phyloP scores from a whole-genome alignment of 495 filamentous ascomycete genomes.

The Aspergillus bertholletiae region DNA sequence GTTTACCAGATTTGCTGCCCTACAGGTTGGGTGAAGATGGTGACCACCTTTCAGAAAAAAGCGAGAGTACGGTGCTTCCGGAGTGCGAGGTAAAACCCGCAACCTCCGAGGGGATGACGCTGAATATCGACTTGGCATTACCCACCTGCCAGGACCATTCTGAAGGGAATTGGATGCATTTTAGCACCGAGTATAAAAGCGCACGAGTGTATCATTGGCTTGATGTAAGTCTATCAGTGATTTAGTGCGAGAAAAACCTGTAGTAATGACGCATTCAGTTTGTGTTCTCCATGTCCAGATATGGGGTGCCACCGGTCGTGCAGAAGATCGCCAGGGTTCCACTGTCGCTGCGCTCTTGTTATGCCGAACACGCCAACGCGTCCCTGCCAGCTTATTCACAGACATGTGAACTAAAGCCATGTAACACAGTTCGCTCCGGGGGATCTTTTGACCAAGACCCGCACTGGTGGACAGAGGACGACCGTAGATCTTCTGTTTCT shows the following conservation, averaged over 20 bases:
- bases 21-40: background rate
- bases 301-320: background rate
- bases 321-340: constrained; percentile 7
- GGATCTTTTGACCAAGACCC: background rate
- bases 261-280: constrained; percentile 3
- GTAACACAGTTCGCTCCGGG: background rate
- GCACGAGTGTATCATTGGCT: constrained; percentile 11
- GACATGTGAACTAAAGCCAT: background rate
- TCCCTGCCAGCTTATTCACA: constrained; percentile 8
- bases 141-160: constrained; percentile 9
- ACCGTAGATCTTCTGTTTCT: background rate
- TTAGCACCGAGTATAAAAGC: constrained; percentile 13
- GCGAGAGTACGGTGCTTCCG: background rate
- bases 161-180: constrained; percentile 7
- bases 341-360: constrained; percentile 11
- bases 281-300: constrained; percentile 1
- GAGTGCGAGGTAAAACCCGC: background rate
- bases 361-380: constrained; percentile 11
- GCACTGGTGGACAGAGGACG: background rate
- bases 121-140: constrained; percentile 4
- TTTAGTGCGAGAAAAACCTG: background rate
- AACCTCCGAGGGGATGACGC: background rate
- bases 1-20: background rate
- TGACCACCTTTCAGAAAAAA: background rate
- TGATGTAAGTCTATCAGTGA: constrained; percentile 4